phyloP scores from a whole-genome alignment of 2,329 filamentous ascomycete genomes.

The Ascomycota sp. region DNA sequence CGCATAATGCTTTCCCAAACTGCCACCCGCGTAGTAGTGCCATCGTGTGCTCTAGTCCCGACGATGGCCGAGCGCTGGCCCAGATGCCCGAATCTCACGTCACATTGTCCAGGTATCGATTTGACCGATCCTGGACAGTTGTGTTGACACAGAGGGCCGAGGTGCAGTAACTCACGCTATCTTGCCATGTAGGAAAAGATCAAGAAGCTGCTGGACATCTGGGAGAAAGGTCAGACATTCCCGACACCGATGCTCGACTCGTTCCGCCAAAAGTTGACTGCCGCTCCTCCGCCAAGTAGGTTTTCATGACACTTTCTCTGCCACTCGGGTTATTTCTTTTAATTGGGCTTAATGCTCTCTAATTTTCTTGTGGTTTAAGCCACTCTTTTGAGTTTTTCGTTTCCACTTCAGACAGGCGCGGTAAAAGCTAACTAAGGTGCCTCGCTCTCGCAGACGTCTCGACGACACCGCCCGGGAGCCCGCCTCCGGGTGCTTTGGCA shows the following conservation, averaged over 20 bases:
- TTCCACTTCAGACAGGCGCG: too few species aligned
- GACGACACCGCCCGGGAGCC: conserved; percentile 50
- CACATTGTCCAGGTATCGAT: too few species aligned
- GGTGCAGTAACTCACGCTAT: conserved; percentile 17
- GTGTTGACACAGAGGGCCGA: not conserved
- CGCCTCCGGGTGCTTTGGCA: conserved; percentile 24
- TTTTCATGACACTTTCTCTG: conserved; percentile 5
- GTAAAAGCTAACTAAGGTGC: not conserved
- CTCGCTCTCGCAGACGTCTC: conserved; percentile 31
- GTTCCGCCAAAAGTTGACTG: conserved; percentile 64
- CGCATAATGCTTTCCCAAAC: conserved; percentile 21
- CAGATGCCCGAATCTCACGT: too few species aligned
- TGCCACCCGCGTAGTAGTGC: conserved; percentile 3
- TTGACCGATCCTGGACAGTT: too few species aligned
- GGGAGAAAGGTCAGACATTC: conserved; percentile 91
- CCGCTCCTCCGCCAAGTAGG: conserved; percentile 44
- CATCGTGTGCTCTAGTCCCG: conserved; percentile 6
- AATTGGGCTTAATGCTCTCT: not conserved
- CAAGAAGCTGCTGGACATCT: conserved; percentile 82
- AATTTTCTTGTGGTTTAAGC: too few species aligned
- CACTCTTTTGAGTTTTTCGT: too few species aligned
- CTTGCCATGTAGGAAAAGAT: conserved; percentile 68
- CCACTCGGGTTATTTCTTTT: too few species aligned
- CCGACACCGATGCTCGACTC: conserved; percentile 56
- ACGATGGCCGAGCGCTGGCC: too few species aligned